Evolutionary conservation across 2,329 filamentous ascomycete genomes (phyloP).

Genomic region (Zymoseptoria crescenta): DNA sequence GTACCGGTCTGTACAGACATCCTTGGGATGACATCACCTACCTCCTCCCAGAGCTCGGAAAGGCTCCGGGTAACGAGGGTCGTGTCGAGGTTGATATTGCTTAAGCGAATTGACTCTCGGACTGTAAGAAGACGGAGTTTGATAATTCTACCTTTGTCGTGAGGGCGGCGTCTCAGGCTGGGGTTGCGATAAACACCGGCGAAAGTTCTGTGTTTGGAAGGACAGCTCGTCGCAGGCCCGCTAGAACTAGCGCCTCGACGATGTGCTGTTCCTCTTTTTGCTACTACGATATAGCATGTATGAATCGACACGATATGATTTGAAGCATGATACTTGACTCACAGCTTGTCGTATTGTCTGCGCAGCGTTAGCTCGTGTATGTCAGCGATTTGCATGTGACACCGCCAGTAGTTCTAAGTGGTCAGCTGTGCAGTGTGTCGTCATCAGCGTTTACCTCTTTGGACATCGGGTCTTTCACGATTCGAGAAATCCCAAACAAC

Average conservation of each 20-base stretch:
- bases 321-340: background rate
- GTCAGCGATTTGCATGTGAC: background rate
- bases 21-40: conserved; percentile 99
- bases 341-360: background rate
- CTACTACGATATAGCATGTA: background rate
- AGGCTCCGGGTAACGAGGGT: conserved; percentile 68
- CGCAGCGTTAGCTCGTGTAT: background rate
- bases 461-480: background rate
- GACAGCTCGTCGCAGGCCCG: background rate
- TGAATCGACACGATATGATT: background rate
- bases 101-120: background rate
- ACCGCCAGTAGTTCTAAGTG: background rate
- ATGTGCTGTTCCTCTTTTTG: background rate
- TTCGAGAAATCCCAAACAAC: background rate
- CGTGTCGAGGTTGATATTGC: conserved; percentile 82
- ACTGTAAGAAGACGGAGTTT: background rate
- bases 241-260: background rate
- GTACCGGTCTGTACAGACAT: conserved; percentile 93
- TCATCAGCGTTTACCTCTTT: background rate
- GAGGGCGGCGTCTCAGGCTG: background rate
- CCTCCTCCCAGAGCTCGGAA: conserved; percentile 71
- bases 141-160: background rate
- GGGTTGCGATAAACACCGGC: background rate
- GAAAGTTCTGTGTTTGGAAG: background rate
- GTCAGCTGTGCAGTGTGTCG: background rate